Conservation (phyloP, 805 yeast species). For the Starmera pachycereana region DNA sequence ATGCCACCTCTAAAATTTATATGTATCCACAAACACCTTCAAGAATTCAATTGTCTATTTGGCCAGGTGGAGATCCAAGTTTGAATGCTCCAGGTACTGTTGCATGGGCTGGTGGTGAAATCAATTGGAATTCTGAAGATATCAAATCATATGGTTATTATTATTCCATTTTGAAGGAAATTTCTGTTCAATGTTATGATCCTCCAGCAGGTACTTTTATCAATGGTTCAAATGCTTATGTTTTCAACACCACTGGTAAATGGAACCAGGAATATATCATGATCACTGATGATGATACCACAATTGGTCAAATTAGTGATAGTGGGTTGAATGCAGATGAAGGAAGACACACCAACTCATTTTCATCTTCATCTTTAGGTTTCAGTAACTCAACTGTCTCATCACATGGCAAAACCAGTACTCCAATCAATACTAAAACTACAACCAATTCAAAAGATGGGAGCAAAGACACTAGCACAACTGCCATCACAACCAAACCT, state of each 20-base stretch:
- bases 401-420: background rate
- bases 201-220: slow-evolving; percentile 47
- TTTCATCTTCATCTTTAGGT: slow-evolving; percentile 3
- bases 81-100: slow-evolving; percentile 48
- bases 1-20: slow-evolving; percentile 47
- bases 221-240: slow-evolving; percentile 40
- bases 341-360: slow-evolving; percentile 9
- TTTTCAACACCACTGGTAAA: slow-evolving; percentile 39
- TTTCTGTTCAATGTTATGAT: slow-evolving; percentile 60
- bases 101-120: slow-evolving; percentile 82
- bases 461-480: background rate
- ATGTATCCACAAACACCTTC: slow-evolving; percentile 68
- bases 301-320: slow-evolving; percentile 49
- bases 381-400: slow-evolving; percentile 5
- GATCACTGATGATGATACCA: slow-evolving; percentile 53
- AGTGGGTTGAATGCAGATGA: slow-evolving; percentile 53
- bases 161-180: slow-evolving; percentile 51
- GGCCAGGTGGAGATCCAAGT: slow-evolving; percentile 63
- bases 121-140: slow-evolving; percentile 76
- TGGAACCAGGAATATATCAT: slow-evolving; percentile 40
- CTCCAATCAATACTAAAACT: background rate
- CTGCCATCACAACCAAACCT: slow-evolving; percentile 1
- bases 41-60: slow-evolving; percentile 58
- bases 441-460: background rate
- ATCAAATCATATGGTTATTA: slow-evolving; percentile 71